Evolutionary conservation across 345 rosid genomes (phyloP).

Genomic region (Arabis alpina): DNA sequence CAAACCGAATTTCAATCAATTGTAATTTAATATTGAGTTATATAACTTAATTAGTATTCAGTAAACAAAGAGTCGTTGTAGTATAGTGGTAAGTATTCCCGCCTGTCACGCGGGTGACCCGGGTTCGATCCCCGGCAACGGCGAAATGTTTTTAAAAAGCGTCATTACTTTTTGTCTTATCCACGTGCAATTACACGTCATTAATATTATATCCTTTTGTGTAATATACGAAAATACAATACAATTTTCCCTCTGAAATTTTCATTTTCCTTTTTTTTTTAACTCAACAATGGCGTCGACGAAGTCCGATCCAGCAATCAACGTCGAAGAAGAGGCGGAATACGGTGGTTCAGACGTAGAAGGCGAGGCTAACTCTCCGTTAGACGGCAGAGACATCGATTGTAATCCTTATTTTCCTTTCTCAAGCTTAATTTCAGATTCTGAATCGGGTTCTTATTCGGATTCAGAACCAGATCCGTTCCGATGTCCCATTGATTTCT

Average conservation of each 20-base stretch:
- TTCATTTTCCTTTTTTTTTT: background rate
- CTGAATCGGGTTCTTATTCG: slow-evolving; percentile 32
- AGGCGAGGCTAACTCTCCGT: slow-evolving; percentile 19
- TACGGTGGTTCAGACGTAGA: slow-evolving; percentile 11
- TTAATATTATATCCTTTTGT: slow-evolving; percentile 19
- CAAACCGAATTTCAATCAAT: slow-evolving; percentile 8
- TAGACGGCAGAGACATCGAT: slow-evolving; percentile 24
- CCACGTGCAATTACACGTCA: slow-evolving; percentile 33
- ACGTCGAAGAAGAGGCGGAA: slow-evolving; percentile 34
- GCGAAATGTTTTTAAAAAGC: background rate
- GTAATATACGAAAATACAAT: slow-evolving; percentile 17
- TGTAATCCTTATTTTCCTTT: slow-evolving; percentile 46
- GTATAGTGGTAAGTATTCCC: slow-evolving; percentile 94
- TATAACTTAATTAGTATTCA: background rate
- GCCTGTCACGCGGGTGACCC: slow-evolving; percentile 98
- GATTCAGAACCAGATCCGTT: slow-evolving; percentile 34
- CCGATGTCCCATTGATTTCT: slow-evolving; percentile 26
- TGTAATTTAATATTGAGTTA: background rate
- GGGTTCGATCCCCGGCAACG: slow-evolving; percentile 77
- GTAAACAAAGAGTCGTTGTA: slow-evolving; percentile 59
- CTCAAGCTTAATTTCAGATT: slow-evolving; percentile 36
- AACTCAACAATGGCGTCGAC: slow-evolving; percentile 45
- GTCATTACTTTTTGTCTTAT: background rate
- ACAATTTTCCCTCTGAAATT: slow-evolving; percentile 37
- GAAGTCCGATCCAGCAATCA: slow-evolving; percentile 32